Conservation (phyloP, 495 filamentous ascomycete species). For the Trichoderma erinaceum region DNA sequence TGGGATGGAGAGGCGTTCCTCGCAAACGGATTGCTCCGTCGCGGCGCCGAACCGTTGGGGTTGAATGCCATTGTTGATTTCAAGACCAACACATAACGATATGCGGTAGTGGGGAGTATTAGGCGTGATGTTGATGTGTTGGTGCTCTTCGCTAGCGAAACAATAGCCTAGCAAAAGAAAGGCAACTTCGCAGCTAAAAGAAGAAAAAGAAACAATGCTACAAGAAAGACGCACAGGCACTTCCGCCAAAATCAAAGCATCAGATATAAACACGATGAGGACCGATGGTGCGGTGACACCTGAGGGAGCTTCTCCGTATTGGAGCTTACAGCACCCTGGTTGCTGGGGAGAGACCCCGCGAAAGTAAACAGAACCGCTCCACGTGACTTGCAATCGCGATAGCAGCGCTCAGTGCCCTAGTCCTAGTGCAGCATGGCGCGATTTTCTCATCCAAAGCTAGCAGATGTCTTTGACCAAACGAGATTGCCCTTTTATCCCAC, state of each 20-base stretch:
- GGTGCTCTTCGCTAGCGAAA: not conserved
- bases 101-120: not conserved
- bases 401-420: not conserved
- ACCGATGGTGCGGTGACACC: constrained; percentile 6
- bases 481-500: constrained; percentile 10
- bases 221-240: constrained; percentile 6
- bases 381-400: constrained; percentile 13
- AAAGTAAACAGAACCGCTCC: constrained; percentile 1
- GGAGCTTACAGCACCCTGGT: not conserved
- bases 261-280: not conserved
- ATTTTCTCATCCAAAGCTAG: not conserved
- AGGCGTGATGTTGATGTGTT: not conserved
- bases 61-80: constrained; percentile 33
- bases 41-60: constrained; percentile 33
- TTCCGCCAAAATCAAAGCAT: not conserved
- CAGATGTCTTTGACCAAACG: not conserved
- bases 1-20: constrained; percentile 56
- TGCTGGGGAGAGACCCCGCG: constrained; percentile 13
- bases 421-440: not conserved
- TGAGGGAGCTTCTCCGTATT: constrained; percentile 1
- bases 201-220: not conserved
- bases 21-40: constrained; percentile 71
- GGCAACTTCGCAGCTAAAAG: not conserved
- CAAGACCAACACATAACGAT: not conserved
- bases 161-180: not conserved